phyloP scores from a whole-genome alignment of 768 basidiomycete species.

The Lentinula lateritia region DNA sequence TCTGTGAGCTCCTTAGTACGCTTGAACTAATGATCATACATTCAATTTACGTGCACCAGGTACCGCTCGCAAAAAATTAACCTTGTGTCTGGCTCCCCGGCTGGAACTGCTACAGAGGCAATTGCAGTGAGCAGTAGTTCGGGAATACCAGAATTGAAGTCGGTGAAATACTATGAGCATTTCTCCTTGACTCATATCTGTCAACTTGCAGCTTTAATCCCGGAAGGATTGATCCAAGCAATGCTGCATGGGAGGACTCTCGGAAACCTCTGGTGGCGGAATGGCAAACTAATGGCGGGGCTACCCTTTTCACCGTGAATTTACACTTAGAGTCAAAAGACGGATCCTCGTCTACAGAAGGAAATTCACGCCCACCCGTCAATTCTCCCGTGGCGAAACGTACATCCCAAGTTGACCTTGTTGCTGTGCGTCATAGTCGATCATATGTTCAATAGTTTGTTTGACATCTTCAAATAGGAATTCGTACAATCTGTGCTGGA shows the following conservation, averaged over 20 bases:
- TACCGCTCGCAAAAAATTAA: constrained; percentile 47
- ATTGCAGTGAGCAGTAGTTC: constrained; percentile 26
- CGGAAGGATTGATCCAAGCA: constrained; percentile 55
- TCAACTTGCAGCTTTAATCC: constrained; percentile 46
- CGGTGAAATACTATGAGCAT: background rate
- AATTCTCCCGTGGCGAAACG: constrained; percentile 46
- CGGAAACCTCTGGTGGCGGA: constrained; percentile 58
- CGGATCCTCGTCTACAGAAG: constrained; percentile 49
- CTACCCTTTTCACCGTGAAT: constrained; percentile 52
- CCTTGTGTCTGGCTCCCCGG: constrained; percentile 38
- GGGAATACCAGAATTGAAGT: constrained; percentile 31
- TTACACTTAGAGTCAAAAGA: constrained; percentile 55
- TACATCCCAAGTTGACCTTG: constrained; percentile 41
- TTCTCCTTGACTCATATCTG: background rate
- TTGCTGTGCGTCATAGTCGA: constrained; percentile 34
- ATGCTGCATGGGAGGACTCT: constrained; percentile 47
- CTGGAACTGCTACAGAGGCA: constrained; percentile 43
- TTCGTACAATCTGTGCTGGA: constrained; percentile 43
- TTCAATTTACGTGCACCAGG: constrained; percentile 11
- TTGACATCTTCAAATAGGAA: constrained; percentile 23
- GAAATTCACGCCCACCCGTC: constrained; percentile 53
- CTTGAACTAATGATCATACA: background rate
- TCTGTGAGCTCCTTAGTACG: constrained; percentile 31
- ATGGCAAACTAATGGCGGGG: constrained; percentile 42
- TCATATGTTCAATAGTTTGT: background rate